Evolutionary conservation across 129 eudicot species (phyloP).

Genomic region (Calendula officinalis): DNA sequence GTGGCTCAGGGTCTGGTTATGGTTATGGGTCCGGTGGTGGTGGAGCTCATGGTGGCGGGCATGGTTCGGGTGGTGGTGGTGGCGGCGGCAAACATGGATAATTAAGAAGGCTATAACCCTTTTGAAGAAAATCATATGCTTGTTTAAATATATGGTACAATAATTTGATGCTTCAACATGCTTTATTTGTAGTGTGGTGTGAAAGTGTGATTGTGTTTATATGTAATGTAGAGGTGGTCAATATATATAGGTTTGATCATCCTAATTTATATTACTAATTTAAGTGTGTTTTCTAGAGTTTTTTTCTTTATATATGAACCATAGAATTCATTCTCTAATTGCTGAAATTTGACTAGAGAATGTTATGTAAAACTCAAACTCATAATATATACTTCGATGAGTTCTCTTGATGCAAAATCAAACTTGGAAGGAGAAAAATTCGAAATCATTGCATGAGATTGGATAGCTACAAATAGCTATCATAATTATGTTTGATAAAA

Average conservation of each 20-base stretch:
- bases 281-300: not conserved
- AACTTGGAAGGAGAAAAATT: too few species aligned
- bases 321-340: not conserved
- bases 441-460: too few species aligned
- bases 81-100: conserved; percentile 28
- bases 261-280: conserved; percentile 14
- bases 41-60: conserved; percentile 54
- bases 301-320: not conserved
- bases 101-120: not conserved
- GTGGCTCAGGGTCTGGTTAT: conserved; percentile 61
- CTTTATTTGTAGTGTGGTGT: conserved; percentile 19
- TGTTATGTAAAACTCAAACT: too few species aligned
- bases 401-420: too few species aligned
- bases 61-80: conserved; percentile 42
- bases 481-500: too few species aligned
- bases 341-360: too few species aligned
- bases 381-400: too few species aligned
- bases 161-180: conserved; percentile 20
- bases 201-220: conserved; percentile 18
- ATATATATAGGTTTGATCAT: conserved; percentile 23
- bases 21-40: conserved; percentile 59
- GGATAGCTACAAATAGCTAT: too few species aligned
- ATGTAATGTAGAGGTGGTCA: conserved; percentile 19
- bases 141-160: conserved; percentile 12
- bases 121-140: not conserved